These are phyloP conservation scores for Aspergillus ruber DNA, from an alignment of 2,329 filamentous ascomycete species.

Conservation along the genomic window DNA sequence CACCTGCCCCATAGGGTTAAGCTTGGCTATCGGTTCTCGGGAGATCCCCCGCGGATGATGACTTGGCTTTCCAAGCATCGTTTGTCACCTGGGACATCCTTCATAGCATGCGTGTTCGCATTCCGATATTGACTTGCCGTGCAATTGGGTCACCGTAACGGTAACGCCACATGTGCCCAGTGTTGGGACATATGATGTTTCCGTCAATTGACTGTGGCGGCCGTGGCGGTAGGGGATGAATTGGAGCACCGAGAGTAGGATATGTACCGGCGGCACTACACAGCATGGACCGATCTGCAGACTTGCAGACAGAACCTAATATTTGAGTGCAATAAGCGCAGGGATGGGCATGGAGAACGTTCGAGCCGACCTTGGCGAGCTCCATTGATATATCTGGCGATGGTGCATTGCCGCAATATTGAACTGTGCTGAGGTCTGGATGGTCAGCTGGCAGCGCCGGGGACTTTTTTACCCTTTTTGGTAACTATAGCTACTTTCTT, in stretches of 20 bases:
- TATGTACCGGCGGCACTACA: not conserved
- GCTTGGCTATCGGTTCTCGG: not conserved
- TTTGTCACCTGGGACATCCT: not conserved
- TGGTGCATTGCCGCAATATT: not conserved
- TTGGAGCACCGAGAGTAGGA: too few species aligned
- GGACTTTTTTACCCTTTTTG: not conserved
- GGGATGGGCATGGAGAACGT: not conserved
- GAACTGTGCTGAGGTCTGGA: not conserved
- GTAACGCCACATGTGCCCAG: too few species aligned
- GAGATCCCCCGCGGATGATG: constrained; percentile 1
- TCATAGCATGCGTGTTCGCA: too few species aligned
- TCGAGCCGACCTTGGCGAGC: not conserved
- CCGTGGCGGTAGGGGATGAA: too few species aligned
- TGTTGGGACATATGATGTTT: too few species aligned
- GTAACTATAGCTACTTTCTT: too few species aligned
- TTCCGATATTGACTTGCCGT: too few species aligned
- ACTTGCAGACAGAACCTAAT: not conserved
- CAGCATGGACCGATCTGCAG: not conserved
- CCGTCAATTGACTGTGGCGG: too few species aligned
- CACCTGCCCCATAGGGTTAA: not conserved
- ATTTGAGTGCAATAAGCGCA: not conserved
- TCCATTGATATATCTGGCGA: not conserved
- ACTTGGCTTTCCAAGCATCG: not conserved
- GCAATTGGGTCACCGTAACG: not conserved
- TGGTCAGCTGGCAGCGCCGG: not conserved